These are phyloP conservation scores for Gymnopilus junonius DNA, from an alignment of 768 basidiomycete genomes.

Conservation along the genomic window DNA sequence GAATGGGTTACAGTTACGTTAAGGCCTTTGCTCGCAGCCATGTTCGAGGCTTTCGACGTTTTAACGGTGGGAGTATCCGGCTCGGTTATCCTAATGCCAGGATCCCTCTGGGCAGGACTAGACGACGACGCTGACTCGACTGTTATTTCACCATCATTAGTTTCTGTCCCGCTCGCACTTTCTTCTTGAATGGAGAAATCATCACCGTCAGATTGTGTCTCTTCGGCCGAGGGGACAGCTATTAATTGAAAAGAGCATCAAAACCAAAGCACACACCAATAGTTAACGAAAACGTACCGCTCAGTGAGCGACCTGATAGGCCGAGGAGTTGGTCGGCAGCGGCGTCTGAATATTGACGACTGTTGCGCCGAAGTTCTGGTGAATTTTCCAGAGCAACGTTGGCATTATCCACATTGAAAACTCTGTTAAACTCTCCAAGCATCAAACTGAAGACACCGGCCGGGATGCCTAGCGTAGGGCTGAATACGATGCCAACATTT, in stretches of 20 bases:
- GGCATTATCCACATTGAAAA: constrained; percentile 75
- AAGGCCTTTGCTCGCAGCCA: constrained; percentile 73
- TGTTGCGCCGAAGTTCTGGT: constrained; percentile 69
- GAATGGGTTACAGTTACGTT: constrained; percentile 58
- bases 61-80: constrained; percentile 49
- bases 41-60: constrained; percentile 56
- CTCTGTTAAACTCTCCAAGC: constrained; percentile 90
- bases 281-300: constrained; percentile 50
- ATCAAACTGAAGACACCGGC: constrained; percentile 96
- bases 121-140: constrained; percentile 52
- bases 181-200: constrained; percentile 71
- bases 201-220: constrained; percentile 72
- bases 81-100: constrained; percentile 36
- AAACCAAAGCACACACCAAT: constrained; percentile 3
- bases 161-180: constrained; percentile 66
- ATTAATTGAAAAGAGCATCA: constrained; percentile 19
- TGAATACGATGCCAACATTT: constrained; percentile 98
- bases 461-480: constrained; percentile 97
- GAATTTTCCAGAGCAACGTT: constrained; percentile 33
- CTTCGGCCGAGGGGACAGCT: constrained; percentile 52
- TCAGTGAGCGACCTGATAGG: constrained; percentile 68
- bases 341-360: constrained; percentile 80
- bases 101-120: constrained; percentile 36
- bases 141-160: constrained; percentile 60
- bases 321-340: constrained; percentile 87